Evolutionary conservation across 305 asterid genomes (phyloP).

Genomic region (Solanum hybrid): DNA sequence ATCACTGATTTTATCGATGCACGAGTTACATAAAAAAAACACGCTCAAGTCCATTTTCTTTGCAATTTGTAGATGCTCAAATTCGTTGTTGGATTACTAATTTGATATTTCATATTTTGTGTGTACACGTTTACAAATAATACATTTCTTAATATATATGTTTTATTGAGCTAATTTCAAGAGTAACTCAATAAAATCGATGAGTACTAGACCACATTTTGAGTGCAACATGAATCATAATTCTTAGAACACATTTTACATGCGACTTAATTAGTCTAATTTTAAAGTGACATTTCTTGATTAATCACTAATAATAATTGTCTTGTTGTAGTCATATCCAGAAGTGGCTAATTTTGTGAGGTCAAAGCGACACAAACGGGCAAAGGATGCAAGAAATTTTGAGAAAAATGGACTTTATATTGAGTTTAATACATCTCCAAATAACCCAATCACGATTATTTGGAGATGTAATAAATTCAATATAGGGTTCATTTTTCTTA

Average conservation of each 20-base stretch:
- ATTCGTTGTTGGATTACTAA: too few species aligned
- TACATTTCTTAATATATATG: too few species aligned
- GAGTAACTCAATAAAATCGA: too few species aligned
- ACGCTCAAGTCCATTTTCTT: too few species aligned
- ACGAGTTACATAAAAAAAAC: too few species aligned
- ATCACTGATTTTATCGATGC: neutral
- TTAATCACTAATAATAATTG: neutral
- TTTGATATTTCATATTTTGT: too few species aligned
- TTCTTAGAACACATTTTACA: neutral
- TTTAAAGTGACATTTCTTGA: neutral
- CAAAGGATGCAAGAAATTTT: slow-evolving; percentile 44
- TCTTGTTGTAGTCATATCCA: slow-evolving; percentile 41
- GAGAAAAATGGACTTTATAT: slow-evolving; percentile 45
- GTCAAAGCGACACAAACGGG: slow-evolving; percentile 52
- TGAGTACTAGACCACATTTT: neutral
- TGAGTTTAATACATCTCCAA: slow-evolving; percentile 68
- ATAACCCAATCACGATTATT: slow-evolving; percentile 44
- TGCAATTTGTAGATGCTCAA: too few species aligned
- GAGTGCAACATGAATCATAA: neutral
- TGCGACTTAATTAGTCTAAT: neutral
- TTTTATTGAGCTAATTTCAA: too few species aligned
- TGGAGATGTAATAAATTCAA: slow-evolving; percentile 68
- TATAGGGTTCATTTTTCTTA: slow-evolving; percentile 38
- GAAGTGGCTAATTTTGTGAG: slow-evolving; percentile 36
- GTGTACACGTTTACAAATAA: slow-evolving; percentile 2